These are phyloP conservation scores for Fusarium albosuccineum DNA, from an alignment of 2,329 filamentous ascomycete species.

Conservation along the genomic window DNA sequence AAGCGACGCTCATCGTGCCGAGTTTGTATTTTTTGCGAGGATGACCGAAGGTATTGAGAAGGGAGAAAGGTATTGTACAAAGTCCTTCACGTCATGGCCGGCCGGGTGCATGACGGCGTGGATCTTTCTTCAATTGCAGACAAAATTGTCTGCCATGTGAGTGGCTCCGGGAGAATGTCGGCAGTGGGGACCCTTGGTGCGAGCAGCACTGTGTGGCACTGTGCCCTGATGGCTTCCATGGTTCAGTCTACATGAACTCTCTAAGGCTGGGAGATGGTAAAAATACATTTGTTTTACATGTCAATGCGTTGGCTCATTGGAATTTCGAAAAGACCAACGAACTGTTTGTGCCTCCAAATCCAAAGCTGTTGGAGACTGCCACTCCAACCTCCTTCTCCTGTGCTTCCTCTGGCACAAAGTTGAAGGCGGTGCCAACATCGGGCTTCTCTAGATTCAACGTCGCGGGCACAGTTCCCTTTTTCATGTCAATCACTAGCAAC, in stretches of 20 bases:
- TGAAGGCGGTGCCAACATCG: slow-evolving; percentile 79
- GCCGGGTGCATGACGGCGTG: slow-evolving; percentile 45
- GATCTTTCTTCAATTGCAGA: slow-evolving; percentile 36
- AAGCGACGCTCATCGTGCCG: slow-evolving; percentile 54
- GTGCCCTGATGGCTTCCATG: slow-evolving; percentile 7
- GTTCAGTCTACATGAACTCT: background rate
- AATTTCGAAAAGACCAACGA: slow-evolving; percentile 78
- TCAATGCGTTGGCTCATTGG: slow-evolving; percentile 1
- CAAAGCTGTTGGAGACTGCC: slow-evolving; percentile 94
- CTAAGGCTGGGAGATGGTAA: background rate
- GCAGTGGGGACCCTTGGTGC: slow-evolving; percentile 25
- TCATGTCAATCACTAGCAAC: slow-evolving; percentile 23
- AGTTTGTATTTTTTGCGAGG: background rate
- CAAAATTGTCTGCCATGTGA: slow-evolving; percentile 43
- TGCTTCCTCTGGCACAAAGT: slow-evolving; percentile 81
- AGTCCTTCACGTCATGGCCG: slow-evolving; percentile 50
- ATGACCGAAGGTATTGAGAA: slow-evolving; percentile 11
- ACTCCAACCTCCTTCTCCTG: slow-evolving; percentile 80
- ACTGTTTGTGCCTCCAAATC: slow-evolving; percentile 97
- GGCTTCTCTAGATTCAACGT: slow-evolving; percentile 84
- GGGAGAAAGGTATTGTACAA: slow-evolving; percentile 8
- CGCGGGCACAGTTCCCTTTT: slow-evolving; percentile 81
- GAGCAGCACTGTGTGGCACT: slow-evolving; percentile 17
- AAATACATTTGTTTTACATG: slow-evolving; percentile 19
- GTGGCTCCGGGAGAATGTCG: slow-evolving; percentile 46